Evolutionary conservation across 164 flowering plant species (phyloP), one percentile per base, ranked within the genome.

Genomic region (Magnolia sinica): DNA sequence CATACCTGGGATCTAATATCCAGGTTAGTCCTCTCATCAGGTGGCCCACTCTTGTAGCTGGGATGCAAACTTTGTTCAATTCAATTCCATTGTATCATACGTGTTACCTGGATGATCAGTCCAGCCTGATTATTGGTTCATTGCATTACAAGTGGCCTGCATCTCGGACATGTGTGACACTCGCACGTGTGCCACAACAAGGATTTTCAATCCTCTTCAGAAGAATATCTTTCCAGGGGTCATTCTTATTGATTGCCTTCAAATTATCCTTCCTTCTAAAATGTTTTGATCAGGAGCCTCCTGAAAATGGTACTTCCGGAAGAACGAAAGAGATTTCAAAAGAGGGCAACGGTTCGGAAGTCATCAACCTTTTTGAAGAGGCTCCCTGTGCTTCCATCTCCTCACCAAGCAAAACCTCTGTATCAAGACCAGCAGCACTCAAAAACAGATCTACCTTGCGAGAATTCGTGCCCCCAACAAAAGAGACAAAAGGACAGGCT

Each of bases 401-500:
- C 75, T 84, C 90, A 14, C 81, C 79, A 27, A 87, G 81, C 80
- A 84, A 82, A 72, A 77, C 24, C 73, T 73, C 82, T 59, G 22
- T 68, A 50, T 69, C 84, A 64, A 76, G 75, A 70, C 72, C 83
- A 23, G 68, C 61, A 13, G 74, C 77, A 49, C 78, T 81, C 11
- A 65, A 74, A 84, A 82, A 77, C 27, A 65, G 83, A 4, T 71
- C 83, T 79, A 63, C 81, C 67, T 83, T 84, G 24, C 83, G 78
- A 83, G 88, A 90, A 80, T 84, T 85, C 77, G 80, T 86, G 70
- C 91, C 91, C 20, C 70, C 77, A 22, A 71, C 76, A 29, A 86
- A 80, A 71, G 88, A 81, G 50, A 83, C 52, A 70, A 76, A n/a
- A 14, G 76, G 77, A 76, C 80, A 73, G 29, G 67, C 79, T 77